A percentile compares a stretch with the other conserved stretches of the same genome.
Conservation (phyloP, 805 yeast species). For the Saccharomycopsis guyanensis region DNA sequence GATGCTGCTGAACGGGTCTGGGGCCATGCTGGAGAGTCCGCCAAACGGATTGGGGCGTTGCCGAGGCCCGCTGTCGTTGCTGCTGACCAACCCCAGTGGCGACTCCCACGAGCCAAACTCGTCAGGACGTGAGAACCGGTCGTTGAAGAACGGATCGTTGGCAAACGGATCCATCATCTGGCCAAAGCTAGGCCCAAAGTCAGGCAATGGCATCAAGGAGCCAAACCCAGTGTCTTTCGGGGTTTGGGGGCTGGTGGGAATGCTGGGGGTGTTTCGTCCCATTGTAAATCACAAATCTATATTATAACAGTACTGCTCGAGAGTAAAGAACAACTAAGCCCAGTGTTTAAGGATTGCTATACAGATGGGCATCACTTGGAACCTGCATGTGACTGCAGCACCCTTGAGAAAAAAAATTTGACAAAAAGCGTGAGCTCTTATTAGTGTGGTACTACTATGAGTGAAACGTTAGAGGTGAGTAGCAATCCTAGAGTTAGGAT, state of each 20-base stretch:
- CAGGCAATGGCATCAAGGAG: not conserved
- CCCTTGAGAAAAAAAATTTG: not conserved
- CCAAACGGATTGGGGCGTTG: not conserved
- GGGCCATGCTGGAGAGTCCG: not conserved
- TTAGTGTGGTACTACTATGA: conserved; percentile 25
- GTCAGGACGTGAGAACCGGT: not conserved
- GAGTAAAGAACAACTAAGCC: too few species aligned
- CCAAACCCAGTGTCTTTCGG: not conserved
- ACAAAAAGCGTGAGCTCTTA: not conserved
- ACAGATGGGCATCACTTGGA: not conserved
- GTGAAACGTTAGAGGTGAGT: conserved; percentile 56
- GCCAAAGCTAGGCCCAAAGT: conserved; percentile 3
- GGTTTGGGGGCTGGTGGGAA: not conserved
- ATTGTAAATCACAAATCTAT: too few species aligned
- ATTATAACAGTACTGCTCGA: too few species aligned
- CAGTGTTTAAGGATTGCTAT: not conserved
- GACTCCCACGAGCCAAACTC: not conserved
- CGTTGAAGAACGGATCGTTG: conserved; percentile 15
- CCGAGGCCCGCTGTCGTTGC: not conserved
- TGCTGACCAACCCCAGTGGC: not conserved
- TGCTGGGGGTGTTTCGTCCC: not conserved
- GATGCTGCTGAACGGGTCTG: not conserved
- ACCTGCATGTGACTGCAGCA: not conserved
- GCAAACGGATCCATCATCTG: conserved; percentile 9
- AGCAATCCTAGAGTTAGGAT: too few species aligned